These are phyloP conservation scores for Trichosporon ovoides DNA, from an alignment of 1,284 basidiomycete species.

Conservation along the genomic window DNA sequence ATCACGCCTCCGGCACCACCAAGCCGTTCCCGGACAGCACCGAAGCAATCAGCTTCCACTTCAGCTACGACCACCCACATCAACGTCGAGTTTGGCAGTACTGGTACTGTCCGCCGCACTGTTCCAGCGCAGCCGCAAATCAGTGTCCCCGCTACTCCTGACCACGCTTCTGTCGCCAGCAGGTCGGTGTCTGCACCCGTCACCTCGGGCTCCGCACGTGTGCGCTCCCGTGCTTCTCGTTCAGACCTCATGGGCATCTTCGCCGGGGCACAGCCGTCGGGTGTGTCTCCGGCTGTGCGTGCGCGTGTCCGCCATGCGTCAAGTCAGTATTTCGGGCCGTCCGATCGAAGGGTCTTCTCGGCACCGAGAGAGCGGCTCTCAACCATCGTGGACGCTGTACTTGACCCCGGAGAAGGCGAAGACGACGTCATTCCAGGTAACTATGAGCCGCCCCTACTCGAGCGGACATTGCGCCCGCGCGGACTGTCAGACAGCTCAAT, in stretches of 20 bases:
- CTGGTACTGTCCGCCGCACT: conserved; percentile 62
- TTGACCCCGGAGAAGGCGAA: conserved; percentile 56
- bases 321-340: conserved; percentile 31
- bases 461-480: conserved; percentile 65
- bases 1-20: conserved; percentile 15
- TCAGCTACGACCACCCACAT: conserved; percentile 81
- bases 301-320: conserved; percentile 30
- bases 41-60: conserved; percentile 73
- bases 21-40: conserved; percentile 50
- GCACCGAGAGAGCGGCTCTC: conserved; percentile 50
- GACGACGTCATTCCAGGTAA: conserved; percentile 35
- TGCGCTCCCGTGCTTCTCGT: conserved; percentile 30
- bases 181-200: conserved; percentile 4
- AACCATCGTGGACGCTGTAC: conserved; percentile 67
- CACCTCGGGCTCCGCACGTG: not conserved
- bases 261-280: conserved; percentile 61
- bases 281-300: conserved; percentile 44
- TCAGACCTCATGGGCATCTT: conserved; percentile 62
- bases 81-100: conserved; percentile 83
- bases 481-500: conserved; percentile 87
- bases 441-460: conserved; percentile 52
- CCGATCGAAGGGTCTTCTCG: not conserved
- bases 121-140: conserved; percentile 51
- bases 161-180: not conserved
- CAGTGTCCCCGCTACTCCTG: not conserved